Evolutionary conservation across 345 rosid genomes (phyloP).

Genomic region (Linum usitatissimum): DNA sequence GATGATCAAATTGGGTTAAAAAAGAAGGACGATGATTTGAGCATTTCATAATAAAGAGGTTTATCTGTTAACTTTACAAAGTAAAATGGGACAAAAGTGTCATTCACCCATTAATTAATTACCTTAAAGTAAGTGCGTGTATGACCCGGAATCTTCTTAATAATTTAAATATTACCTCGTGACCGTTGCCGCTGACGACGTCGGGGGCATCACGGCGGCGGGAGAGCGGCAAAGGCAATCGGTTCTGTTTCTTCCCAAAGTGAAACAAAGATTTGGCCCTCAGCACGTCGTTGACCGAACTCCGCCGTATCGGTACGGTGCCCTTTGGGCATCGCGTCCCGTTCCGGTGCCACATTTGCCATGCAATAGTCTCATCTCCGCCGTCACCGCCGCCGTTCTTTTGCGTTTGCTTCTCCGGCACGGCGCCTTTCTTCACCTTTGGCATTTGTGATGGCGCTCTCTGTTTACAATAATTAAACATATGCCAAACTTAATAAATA

Average conservation of each 20-base stretch:
- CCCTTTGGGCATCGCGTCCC: conserved; percentile 25
- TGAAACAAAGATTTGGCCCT: conserved; percentile 59
- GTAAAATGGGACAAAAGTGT: no score
- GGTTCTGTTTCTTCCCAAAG: conserved; percentile 64
- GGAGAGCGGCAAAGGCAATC: conserved; percentile 9
- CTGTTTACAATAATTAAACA: conserved; percentile 22
- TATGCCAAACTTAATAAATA: background rate
- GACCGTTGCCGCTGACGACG: conserved; percentile 48
- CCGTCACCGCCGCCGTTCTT: conserved; percentile 5
- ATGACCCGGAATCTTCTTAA: background rate
- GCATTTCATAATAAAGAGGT: no score
- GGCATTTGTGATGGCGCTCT: conserved; percentile 36
- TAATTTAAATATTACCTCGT: conserved; percentile 11
- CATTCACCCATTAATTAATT: no score
- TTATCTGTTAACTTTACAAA: no score
- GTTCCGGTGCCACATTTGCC: conserved; percentile 29
- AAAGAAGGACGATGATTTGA: no score
- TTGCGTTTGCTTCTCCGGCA: conserved; percentile 13
- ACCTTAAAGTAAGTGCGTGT: background rate
- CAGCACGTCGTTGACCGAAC: conserved; percentile 17
- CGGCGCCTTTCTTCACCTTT: conserved; percentile 7
- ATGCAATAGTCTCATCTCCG: conserved; percentile 13
- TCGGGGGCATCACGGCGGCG: conserved; percentile 59
- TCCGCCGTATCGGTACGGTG: conserved; percentile 23
- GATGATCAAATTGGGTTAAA: no score